phyloP scores from a whole-genome alignment of 805 yeast genomes.

The Naumovozyma baii region DNA sequence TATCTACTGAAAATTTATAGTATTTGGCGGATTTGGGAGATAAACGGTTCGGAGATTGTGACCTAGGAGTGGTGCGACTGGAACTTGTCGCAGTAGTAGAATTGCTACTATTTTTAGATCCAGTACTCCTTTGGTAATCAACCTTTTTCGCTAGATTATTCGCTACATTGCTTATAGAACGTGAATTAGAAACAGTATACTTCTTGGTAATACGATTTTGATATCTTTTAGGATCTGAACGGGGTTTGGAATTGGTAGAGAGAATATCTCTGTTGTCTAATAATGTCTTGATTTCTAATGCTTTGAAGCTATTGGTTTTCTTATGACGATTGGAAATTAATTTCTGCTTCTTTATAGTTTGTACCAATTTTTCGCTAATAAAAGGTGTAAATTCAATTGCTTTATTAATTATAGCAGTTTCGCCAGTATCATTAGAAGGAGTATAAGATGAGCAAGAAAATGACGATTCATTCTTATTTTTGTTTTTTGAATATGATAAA shows the following conservation, averaged over 20 bases:
- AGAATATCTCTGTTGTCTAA: conserved; percentile 25
- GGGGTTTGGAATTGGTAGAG: conserved; percentile 17
- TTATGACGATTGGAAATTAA: conserved; percentile 13
- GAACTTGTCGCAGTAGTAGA: conserved; percentile 7
- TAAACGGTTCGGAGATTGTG: conserved; percentile 1
- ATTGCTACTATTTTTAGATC: conserved; percentile 2
- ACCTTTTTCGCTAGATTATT: not conserved
- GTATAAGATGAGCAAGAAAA: too few species aligned
- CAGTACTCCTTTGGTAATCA: not conserved
- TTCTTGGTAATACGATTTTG: not conserved
- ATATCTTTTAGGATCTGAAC: too few species aligned
- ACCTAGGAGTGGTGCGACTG: conserved; percentile 2
- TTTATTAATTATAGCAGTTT: not conserved
- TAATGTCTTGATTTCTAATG: conserved; percentile 27
- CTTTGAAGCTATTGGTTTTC: conserved; percentile 31
- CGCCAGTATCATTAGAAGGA: not conserved
- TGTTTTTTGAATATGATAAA: not conserved
- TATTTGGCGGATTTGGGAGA: not conserved
- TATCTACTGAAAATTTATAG: not conserved
- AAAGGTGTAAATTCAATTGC: conserved; percentile 9
- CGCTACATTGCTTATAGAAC: not conserved
- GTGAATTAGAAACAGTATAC: too few species aligned
- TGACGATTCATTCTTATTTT: not conserved
- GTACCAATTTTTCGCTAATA: conserved; percentile 18
- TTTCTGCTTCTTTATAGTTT: conserved; percentile 20